Conservation (phyloP, 176 grass and related monocot genomes). For the Otatea glauca region DNA sequence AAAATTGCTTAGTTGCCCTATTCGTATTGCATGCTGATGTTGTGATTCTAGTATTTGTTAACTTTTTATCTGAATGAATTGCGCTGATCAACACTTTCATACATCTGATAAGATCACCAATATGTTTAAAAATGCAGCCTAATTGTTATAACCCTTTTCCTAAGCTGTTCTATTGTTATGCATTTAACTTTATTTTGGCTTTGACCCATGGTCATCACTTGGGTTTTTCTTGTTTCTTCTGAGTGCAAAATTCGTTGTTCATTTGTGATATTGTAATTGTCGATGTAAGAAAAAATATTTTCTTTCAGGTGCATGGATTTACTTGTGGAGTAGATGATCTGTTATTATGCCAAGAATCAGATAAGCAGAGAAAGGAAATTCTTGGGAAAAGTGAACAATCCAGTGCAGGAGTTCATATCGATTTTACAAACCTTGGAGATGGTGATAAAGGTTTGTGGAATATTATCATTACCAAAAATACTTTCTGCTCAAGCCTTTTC, state of each 20-base stretch:
- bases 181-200: background rate
- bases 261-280: background rate
- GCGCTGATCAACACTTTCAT: background rate
- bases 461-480: background rate
- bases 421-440: conserved; percentile 45
- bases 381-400: conserved; percentile 48
- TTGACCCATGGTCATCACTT: background rate
- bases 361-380: conserved; percentile 50
- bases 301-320: conserved; percentile 86
- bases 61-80: background rate
- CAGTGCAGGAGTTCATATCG: conserved; percentile 52
- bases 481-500: background rate
- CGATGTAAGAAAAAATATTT: conserved; percentile 7
- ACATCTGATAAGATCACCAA: background rate
- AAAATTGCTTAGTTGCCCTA: conserved; percentile 2
- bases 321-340: conserved; percentile 96
- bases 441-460: conserved; percentile 55
- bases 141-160: background rate
- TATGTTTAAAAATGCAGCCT: background rate
- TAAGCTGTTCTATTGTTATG: background rate
- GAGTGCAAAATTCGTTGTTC: background rate
- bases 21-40: background rate
- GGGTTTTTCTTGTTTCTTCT: conserved; percentile 4
- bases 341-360: conserved; percentile 46
- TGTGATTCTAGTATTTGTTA: background rate